Evolutionary conservation across 1,139 yeast genomes (phyloP), one percentile per base, ranked within the genome.

Genomic region (Hansenula sp.): DNA sequence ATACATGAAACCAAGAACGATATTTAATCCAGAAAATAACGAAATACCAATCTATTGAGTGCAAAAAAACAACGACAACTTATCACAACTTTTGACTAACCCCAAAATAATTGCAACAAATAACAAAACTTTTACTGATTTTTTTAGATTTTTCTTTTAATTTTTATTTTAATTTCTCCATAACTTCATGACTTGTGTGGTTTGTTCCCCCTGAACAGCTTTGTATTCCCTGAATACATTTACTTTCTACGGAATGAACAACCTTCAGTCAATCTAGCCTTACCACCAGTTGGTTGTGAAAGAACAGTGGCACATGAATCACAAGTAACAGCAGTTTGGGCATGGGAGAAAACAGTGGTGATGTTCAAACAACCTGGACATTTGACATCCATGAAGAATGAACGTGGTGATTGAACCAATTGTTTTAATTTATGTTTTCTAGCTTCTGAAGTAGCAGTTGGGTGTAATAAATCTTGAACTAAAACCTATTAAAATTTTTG

Each of bases 221-320:
- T 16, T 3, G 6, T 19, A 16, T 16, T 8, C 6, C 12, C 19
- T 33, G 17, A 17, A 17, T 18, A 13, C 12, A 61, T 67, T 83
- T 90, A 93, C 87, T 93, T 93, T 79, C 88, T 88, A 85, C 99
- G 90, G 95, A 89, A 93, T 67, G 99, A 93, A 70, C 94, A 86
- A 72, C 99, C 99, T 80, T 93, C 99, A 63, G 98, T 88, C 74
- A 93, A 85, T 78, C 88, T 90, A 69, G 98, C 97, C 84, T 93
- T 93, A 81, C 99, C 99, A 81, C 99, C 99, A 60, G 98, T 89
- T 70, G 99, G 99, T 71, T 94, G 87, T 78, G 98, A 91, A 70
- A 93, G 87, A 59, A 93, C 97, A 61, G 96, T 91, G 64, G 98
- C 86, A 77, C 99, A 93, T 58, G 95, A 84, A 69, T 94, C 98